phyloP scores from a whole-genome alignment of 2,329 filamentous ascomycete genomes.

The Pseudogymnoascus sp. region DNA sequence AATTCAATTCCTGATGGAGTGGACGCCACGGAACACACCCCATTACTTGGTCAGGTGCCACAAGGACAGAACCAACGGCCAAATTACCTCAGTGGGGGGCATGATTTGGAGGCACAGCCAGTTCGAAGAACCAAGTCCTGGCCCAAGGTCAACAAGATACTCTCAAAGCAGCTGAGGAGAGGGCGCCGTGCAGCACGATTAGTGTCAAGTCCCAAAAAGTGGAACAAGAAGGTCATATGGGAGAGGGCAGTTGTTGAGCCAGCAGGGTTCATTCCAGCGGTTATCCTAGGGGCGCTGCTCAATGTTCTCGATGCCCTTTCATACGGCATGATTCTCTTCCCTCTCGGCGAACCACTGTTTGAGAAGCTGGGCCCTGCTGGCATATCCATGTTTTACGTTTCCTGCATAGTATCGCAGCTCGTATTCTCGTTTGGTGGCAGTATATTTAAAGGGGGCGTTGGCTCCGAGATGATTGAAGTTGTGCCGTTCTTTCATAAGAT shows the following conservation, averaged over 20 bases:
- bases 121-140: slow-evolving; percentile 19
- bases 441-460: slow-evolving; percentile 81
- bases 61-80: slow-evolving; percentile 19
- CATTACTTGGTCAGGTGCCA: slow-evolving; percentile 22
- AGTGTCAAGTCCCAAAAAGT: slow-evolving; percentile 56
- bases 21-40: slow-evolving; percentile 24
- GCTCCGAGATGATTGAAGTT: slow-evolving; percentile 96
- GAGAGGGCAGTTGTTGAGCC: slow-evolving; percentile 57
- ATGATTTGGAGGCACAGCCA: slow-evolving; percentile 26
- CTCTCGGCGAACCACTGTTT: slow-evolving; percentile 79
- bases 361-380: slow-evolving; percentile 79
- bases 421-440: slow-evolving; percentile 79
- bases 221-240: slow-evolving; percentile 61
- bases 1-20: not conserved
- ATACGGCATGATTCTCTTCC: slow-evolving; percentile 95
- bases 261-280: slow-evolving; percentile 66
- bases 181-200: slow-evolving; percentile 19
- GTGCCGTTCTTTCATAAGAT: slow-evolving; percentile 99
- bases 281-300: slow-evolving; percentile 77
- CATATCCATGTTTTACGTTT: slow-evolving; percentile 98
- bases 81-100: slow-evolving; percentile 26
- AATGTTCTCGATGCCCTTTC: slow-evolving; percentile 93
- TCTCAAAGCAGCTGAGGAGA: slow-evolving; percentile 21
- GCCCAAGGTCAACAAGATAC: slow-evolving; percentile 24
- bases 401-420: slow-evolving; percentile 87